These are phyloP conservation scores for Solanum chacoense DNA, from an alignment of 305 asterid species.

Conservation along the genomic window DNA sequence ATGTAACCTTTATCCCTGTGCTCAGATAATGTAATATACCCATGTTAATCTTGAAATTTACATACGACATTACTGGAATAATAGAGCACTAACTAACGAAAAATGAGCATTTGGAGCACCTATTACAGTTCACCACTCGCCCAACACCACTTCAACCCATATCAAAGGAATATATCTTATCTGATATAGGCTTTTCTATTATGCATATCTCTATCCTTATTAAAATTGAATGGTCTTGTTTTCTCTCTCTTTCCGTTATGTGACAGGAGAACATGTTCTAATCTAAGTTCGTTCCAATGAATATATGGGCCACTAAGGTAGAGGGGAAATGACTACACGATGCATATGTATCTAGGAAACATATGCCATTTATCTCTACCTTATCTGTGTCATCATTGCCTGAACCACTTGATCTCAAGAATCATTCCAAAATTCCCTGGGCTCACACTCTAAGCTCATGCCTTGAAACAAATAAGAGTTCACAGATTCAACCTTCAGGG, in stretches of 20 bases:
- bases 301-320: background rate
- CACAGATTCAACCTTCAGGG: background rate
- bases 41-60: background rate
- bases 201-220: background rate
- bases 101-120: background rate
- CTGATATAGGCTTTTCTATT: background rate
- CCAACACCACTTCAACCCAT: background rate
- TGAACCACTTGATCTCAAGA: background rate
- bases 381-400: background rate
- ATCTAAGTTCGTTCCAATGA: background rate
- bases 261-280: background rate
- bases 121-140: background rate
- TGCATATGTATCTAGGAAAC: background rate
- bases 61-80: background rate
- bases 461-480: background rate
- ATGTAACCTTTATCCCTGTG: background rate
- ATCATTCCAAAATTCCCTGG: background rate
- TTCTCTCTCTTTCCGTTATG: background rate
- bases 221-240: background rate
- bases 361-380: background rate
- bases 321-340: background rate
- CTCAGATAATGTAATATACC: background rate
- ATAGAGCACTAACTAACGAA: background rate
- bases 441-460: background rate
- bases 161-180: background rate